phyloP scores from a whole-genome alignment of 768 basidiomycete species.

The Boletus reticulatus region DNA sequence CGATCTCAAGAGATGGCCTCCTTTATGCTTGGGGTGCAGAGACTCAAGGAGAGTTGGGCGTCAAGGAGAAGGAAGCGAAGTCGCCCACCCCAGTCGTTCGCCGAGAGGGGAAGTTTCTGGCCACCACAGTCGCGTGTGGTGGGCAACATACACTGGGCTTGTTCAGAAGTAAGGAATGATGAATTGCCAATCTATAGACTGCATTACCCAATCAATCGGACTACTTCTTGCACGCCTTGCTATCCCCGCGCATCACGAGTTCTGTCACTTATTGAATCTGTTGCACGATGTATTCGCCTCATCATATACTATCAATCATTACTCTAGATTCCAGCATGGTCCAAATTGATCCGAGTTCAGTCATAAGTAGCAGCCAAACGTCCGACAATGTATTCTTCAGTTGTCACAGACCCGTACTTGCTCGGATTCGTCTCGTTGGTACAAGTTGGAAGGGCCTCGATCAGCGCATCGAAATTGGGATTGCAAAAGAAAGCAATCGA shows the following conservation, averaged over 20 bases:
- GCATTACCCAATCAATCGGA: slow-evolving; percentile 18
- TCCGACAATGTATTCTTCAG: slow-evolving; percentile 76
- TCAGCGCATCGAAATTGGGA: slow-evolving; percentile 65
- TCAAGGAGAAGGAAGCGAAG: slow-evolving; percentile 55
- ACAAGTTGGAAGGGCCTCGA: slow-evolving; percentile 71
- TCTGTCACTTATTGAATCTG: slow-evolving; percentile 17
- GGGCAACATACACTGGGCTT: slow-evolving; percentile 77
- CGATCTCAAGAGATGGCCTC: slow-evolving; percentile 62
- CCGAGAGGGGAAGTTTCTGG: slow-evolving; percentile 62
- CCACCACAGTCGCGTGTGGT: slow-evolving; percentile 58
- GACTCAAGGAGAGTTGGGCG: slow-evolving; percentile 73
- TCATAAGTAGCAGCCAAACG: slow-evolving; percentile 60
- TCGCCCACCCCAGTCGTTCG: slow-evolving; percentile 70
- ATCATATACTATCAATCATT: slow-evolving; percentile 13
- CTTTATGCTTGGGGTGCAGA: slow-evolving; percentile 79
- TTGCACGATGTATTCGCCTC: slow-evolving; percentile 13
- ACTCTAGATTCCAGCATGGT: slow-evolving; percentile 5
- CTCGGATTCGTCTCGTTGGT: slow-evolving; percentile 40
- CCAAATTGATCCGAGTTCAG: slow-evolving; percentile 20
- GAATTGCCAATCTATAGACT: slow-evolving; percentile 6
- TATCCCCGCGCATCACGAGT: slow-evolving; percentile 18
- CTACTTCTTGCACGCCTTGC: slow-evolving; percentile 14
- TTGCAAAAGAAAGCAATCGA: slow-evolving; percentile 90
- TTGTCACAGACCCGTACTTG: slow-evolving; percentile 70
- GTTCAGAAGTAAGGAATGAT: slow-evolving; percentile 57